Evolutionary conservation across 768 basidiomycete genomes (phyloP).

Genomic region (Hydnomerulius pinastri): DNA sequence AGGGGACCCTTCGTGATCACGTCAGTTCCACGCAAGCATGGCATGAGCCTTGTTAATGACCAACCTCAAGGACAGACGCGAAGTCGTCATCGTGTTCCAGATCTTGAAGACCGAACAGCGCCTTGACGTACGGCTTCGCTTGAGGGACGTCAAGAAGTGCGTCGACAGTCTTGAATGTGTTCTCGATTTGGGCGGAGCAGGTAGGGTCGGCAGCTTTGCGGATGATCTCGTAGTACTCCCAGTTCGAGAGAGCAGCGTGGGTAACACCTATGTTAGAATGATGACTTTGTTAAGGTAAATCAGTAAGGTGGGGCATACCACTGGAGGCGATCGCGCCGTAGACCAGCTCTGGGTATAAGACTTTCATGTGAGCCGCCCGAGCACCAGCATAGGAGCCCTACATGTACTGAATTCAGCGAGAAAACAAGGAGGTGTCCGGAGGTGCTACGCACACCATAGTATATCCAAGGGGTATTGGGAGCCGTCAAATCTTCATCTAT

Average conservation of each 20-base stretch:
- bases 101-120: constrained; percentile 70
- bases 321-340: constrained; percentile 89
- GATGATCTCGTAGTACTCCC: constrained; percentile 89
- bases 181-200: constrained; percentile 61
- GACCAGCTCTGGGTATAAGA: constrained; percentile 86
- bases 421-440: neutral
- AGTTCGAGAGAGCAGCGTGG: constrained; percentile 77
- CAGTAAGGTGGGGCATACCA: constrained; percentile 43
- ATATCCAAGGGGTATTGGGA: constrained; percentile 81
- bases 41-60: too few species aligned
- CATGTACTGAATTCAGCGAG: neutral
- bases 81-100: constrained; percentile 80
- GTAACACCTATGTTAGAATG: constrained; percentile 62
- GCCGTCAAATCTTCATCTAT: constrained; percentile 73
- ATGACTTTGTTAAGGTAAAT: neutral
- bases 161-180: constrained; percentile 63
- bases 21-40: neutral
- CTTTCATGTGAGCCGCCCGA: constrained; percentile 86
- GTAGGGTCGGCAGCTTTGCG: constrained; percentile 63
- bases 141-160: constrained; percentile 49
- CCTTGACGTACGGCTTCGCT: constrained; percentile 59
- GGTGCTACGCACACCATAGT: constrained; percentile 73
- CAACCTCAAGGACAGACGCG: constrained; percentile 63
- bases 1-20: constrained; percentile 52
- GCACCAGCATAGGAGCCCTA: constrained; percentile 93